phyloP scores from a whole-genome alignment of 1,284 basidiomycete species.

The Cryptococcus sp. region DNA sequence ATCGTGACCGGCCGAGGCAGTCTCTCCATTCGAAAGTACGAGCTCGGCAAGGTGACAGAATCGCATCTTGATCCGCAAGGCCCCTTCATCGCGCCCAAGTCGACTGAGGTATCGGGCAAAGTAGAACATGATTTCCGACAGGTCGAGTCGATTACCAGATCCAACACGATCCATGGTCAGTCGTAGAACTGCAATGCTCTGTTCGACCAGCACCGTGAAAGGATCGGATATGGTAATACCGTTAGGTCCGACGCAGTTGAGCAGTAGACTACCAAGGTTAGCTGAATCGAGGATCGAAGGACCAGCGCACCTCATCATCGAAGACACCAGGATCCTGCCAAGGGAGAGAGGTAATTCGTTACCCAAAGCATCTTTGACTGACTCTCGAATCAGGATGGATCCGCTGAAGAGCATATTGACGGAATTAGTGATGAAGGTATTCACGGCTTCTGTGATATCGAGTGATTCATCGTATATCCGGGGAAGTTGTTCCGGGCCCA shows the following conservation, averaged over 20 bases:
- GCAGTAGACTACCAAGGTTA: constrained; percentile 23
- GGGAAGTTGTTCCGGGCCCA: constrained; percentile 63
- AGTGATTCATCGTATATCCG: constrained; percentile 59
- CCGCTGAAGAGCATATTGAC: constrained; percentile 65
- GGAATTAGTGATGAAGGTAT: constrained; percentile 63
- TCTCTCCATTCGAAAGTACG: constrained; percentile 60
- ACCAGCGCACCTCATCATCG: constrained; percentile 63
- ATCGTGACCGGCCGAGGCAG: constrained; percentile 63
- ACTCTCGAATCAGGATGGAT: constrained; percentile 64
- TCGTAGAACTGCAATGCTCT: constrained; percentile 65
- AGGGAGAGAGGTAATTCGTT: constrained; percentile 67
- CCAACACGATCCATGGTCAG: constrained; percentile 70
- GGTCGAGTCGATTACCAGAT: constrained; percentile 60
- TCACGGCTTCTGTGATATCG: constrained; percentile 56
- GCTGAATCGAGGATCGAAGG: background rate
- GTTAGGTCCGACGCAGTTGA: constrained; percentile 26
- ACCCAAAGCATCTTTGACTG: constrained; percentile 73
- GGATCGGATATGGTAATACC: constrained; percentile 56
- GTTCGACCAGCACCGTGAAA: constrained; percentile 67
- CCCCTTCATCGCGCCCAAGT: constrained; percentile 54
- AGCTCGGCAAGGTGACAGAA: constrained; percentile 70
- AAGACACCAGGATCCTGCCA: constrained; percentile 62
- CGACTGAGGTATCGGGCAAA: constrained; percentile 65
- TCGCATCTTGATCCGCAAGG: constrained; percentile 65
- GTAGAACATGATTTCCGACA: constrained; percentile 61